Evolutionary conservation across 1,284 basidiomycete species (phyloP), one percentile per base, ranked within the genome.

Genomic region (Ceratobasidium sp.): DNA sequence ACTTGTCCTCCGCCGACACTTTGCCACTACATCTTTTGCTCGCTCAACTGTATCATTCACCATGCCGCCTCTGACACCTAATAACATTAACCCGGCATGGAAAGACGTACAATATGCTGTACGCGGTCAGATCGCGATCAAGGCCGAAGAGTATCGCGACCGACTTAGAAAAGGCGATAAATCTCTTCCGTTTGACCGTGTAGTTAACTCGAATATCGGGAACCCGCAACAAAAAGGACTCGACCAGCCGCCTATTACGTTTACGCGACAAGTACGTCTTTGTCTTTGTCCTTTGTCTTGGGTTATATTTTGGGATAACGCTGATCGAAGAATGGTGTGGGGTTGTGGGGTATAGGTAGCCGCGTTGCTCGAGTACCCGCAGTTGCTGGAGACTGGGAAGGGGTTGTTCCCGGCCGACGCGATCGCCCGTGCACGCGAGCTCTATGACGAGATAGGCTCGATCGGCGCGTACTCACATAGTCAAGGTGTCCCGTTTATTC

Each of bases 141-240:
- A 93, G 84, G 96, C 97, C 2, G 96, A 98, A 86, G 88, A 92
- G 80, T 93, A 95, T 82, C 89, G 92, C 78, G 91, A 91, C 69
- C 85, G 88, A 81, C 90, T 97, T 82, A 89, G 91, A 82, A 85
- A 88, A 52, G 81, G 81, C 23, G 78, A 82, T 12, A 78, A 78
- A 62, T 69, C 82, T 26, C 89, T 99, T 23, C 95, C 96, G 28
- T 99, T 99, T 84, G 90, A 92, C 83, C 91, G 92, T 81, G 90
- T 99, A 84, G 96, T 99, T 84, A 95, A 92, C 33, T 96, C 96
- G 81, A 99, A 99, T 87, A 99, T 99, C 78, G 97, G 97, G 10
- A 99, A 99, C 84, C 97, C 97, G 0, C 97, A 99, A 86, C 97
- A 98, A 86, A 93, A 93, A 83, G 96, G 95, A 0, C 89, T 99